Conservation (phyloP, 2,329 filamentous ascomycete species). For the Pseudocercospora macadamiae region DNA sequence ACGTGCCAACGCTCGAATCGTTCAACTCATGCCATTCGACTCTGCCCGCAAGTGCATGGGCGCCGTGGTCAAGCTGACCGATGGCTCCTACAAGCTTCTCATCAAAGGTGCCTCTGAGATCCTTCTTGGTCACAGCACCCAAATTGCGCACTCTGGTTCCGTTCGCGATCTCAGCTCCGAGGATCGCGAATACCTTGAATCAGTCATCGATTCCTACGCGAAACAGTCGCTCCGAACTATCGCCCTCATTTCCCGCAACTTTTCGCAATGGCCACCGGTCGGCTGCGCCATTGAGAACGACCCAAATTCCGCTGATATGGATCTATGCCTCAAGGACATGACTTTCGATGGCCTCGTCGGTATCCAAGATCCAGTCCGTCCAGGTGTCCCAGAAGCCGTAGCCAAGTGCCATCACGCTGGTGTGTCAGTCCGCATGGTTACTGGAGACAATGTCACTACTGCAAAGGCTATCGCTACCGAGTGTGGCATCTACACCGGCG, state of each 20-base stretch:
- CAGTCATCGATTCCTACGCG: slow-evolving; percentile 76
- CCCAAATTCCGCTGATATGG: slow-evolving; percentile 65
- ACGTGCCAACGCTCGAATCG: slow-evolving; percentile 62
- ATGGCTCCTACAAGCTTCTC: slow-evolving; percentile 58
- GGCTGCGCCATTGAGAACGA: slow-evolving; percentile 64
- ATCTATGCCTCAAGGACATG: slow-evolving; percentile 72
- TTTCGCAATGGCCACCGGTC: slow-evolving; percentile 72
- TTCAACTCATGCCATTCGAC: slow-evolving; percentile 63
- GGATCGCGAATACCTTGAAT: slow-evolving; percentile 62
- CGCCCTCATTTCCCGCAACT: slow-evolving; percentile 80
- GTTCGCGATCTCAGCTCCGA: slow-evolving; percentile 50
- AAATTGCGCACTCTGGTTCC: slow-evolving; percentile 62
- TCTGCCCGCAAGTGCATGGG: slow-evolving; percentile 72
- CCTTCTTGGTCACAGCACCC: slow-evolving; percentile 50
- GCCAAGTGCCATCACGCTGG: slow-evolving; percentile 68
- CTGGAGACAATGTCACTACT: slow-evolving; percentile 73
- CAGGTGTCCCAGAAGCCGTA: slow-evolving; percentile 69
- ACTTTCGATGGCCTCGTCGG: slow-evolving; percentile 72
- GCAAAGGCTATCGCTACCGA: slow-evolving; percentile 73
- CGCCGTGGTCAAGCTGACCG: slow-evolving; percentile 59
- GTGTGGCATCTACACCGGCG: slow-evolving; percentile 65
- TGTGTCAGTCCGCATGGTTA: slow-evolving; percentile 74
- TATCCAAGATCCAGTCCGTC: slow-evolving; percentile 73
- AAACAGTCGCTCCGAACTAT: slow-evolving; percentile 81
- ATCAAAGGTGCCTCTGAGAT: slow-evolving; percentile 58